Base-by-base conservation (phyloP, 164 flowering plant genomes). In the Brasenia schreberi region DNA sequence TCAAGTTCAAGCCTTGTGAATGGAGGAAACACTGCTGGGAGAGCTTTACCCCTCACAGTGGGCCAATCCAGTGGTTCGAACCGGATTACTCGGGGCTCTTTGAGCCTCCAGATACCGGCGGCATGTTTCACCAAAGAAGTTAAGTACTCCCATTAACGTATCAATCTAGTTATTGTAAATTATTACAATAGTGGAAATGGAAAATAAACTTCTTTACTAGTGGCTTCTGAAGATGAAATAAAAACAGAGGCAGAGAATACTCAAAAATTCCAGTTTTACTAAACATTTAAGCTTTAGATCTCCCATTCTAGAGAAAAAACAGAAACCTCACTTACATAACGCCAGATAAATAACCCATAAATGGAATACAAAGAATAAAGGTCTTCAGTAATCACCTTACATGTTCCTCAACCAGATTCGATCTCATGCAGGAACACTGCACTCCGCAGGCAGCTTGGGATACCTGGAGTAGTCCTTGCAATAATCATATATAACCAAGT, bases 401-500 rank as follows among this genome's bases (percentile, higher is more conserved):
- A 49, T 9, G 2, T 61, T 61, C 18, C 16, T 23, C 39, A 44
- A 17, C 18, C 42, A 27, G 19, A 66, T 7, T 79, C 66, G 85
- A 12, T 80, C 85, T 92, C 88, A 90, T 7, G 97, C 92, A 73
- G 83, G 84, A 66, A 81, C 68, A 0, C 85, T 78, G 70, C 98
- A 94, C 80, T 94, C 97, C 42, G 43, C 84, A 6, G 96, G 97
- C 69, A 78, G 43, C 0, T 77, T 69, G 0, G 85, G 79, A 67
- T 49, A 91, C 45, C 98, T 78, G 62, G 82, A 70, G 0, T 73
- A 70, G 63, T 91, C 98, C 70, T 80, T 77, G 77, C 98, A 94
- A 62, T 91, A 91, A 68, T 91, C 93, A 77, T 94, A 94, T 17
- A 84, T 77, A 10, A 89, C 93, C 43, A 89, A 81, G 75, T 91